These are phyloP conservation scores for Nemania bipapillata DNA, from an alignment of 2,329 filamentous ascomycete genomes.

Conservation along the genomic window DNA sequence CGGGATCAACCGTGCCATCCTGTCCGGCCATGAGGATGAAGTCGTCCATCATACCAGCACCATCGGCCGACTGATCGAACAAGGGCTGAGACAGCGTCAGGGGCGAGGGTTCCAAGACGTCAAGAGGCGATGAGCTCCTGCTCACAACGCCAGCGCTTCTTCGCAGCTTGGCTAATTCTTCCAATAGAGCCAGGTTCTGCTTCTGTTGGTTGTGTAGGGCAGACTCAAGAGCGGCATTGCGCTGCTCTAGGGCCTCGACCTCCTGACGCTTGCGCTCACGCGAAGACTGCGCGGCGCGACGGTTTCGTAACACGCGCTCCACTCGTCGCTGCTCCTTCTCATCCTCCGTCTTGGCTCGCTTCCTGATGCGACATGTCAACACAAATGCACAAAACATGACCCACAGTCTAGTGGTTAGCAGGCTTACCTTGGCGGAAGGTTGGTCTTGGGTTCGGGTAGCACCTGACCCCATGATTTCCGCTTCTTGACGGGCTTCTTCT, in stretches of 20 bases:
- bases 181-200: slow-evolving; percentile 60
- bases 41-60: slow-evolving; percentile 56
- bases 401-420: background rate
- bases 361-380: slow-evolving; percentile 61
- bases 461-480: slow-evolving; percentile 99
- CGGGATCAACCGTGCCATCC: slow-evolving; percentile 68
- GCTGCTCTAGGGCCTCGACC: slow-evolving; percentile 84
- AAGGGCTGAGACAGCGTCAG: slow-evolving; percentile 69
- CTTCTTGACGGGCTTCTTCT: slow-evolving; percentile 86
- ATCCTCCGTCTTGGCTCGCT: slow-evolving; percentile 98
- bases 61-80: slow-evolving; percentile 58
- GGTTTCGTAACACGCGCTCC: slow-evolving; percentile 95
- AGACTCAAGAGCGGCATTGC: slow-evolving; percentile 76
- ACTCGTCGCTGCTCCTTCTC: slow-evolving; percentile 98
- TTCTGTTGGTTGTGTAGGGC: slow-evolving; percentile 70
- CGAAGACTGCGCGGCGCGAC: slow-evolving; percentile 94
- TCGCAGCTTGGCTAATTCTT: slow-evolving; percentile 63
- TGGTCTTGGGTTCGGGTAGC: slow-evolving; percentile 95
- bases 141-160: slow-evolving; percentile 57
- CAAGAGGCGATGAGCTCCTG: slow-evolving; percentile 57
- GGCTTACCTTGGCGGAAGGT: slow-evolving; percentile 84
- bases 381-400: background rate
- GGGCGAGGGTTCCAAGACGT: slow-evolving; percentile 58
- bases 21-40: slow-evolving; percentile 56
- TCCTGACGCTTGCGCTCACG: slow-evolving; percentile 89